These are phyloP conservation scores for Whalleya microplaca DNA, from an alignment of 2,329 filamentous ascomycete genomes.

Conservation along the genomic window DNA sequence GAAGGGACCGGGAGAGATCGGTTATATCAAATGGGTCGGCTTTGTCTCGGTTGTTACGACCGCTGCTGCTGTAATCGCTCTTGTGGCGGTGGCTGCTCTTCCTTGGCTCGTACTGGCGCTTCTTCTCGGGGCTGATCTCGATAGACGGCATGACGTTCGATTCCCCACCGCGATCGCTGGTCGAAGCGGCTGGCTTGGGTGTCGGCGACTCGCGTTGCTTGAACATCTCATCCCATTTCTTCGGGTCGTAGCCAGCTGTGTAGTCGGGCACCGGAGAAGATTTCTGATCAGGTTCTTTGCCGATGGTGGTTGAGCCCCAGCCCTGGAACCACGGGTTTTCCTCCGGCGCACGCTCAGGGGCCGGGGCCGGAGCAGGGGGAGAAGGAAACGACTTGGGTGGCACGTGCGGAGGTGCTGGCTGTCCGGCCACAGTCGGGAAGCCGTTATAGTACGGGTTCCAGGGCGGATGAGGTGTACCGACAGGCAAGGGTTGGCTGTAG, in stretches of 20 bases:
- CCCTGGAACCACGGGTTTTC: conserved; percentile 29
- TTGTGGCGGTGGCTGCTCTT: conserved; percentile 8
- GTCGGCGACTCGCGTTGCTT: conserved; percentile 9
- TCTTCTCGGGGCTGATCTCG: conserved; percentile 11
- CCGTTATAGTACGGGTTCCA: conserved; percentile 49
- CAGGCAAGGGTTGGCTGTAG: conserved; percentile 39
- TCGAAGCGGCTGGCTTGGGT: neutral
- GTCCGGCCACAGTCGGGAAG: conserved; percentile 34
- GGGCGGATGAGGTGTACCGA: conserved; percentile 48
- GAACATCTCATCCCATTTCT: conserved; percentile 3
- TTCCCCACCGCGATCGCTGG: conserved; percentile 24
- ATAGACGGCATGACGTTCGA: conserved; percentile 30
- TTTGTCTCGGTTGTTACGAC: no score
- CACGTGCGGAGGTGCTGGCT: conserved; percentile 9
- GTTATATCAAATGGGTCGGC: no score
- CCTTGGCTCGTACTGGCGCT: no score
- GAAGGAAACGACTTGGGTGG: no score
- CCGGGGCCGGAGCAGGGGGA: no score
- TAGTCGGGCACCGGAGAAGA: neutral
- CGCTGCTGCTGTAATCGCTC: neutral
- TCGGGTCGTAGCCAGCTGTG: conserved; percentile 2
- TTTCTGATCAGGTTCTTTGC: neutral
- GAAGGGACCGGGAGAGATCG: no score
- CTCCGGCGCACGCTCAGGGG: neutral
- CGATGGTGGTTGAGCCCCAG: conserved; percentile 16